Evolutionary conservation across 1,284 basidiomycete genomes (phyloP), one percentile per base, ranked within the genome.

Genomic region (Ganoderma resinaceum): DNA sequence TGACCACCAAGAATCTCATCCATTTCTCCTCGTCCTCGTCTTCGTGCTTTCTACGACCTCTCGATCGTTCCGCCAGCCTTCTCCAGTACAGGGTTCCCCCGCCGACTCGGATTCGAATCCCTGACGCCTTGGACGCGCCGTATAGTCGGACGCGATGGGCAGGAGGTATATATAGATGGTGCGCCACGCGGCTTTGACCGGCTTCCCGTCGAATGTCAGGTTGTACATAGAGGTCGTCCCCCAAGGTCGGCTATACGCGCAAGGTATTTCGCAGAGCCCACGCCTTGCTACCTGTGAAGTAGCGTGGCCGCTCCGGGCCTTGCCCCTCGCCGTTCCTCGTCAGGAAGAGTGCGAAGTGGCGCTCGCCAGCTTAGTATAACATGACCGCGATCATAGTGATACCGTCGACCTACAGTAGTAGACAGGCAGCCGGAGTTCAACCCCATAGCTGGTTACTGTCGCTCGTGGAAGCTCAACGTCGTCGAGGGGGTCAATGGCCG

Each of bases 131-230:
- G n/a, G n/a, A n/a, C n/a, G n/a, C n/a, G n/a, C n/a, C n/a, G n/a
- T n/a, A n/a, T n/a, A n/a, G n/a, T n/a, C n/a, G n/a, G n/a, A n/a
- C n/a, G n/a, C n/a, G n/a, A n/a, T n/a, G n/a, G n/a, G n/a, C n/a
- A n/a, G n/a, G n/a, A n/a, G n/a, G n/a, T n/a, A n/a, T n/a, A 62
- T 31, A 33, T 60, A 67, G 55, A 63, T 20, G 42, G 60, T 59
- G 14, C 64, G 58, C 64, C 64, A 66, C 35, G 20, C 6, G 18
- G 46, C 58, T 26, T 20, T 52, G 58, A 66, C 38, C 20, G 42
- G 42, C 42, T 61, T 61, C 6, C 64, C 64, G n/a, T 29, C 6
- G 58, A 66, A 61, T 1, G 11, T 9, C 23, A 67, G 31, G 26
- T 67, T 52, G 66, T 67, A 20, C 18, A 38, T n/a, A n/a, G n/a